A percentile compares a stretch with the other conserved stretches of the same genome.
phyloP scores from a whole-genome alignment of 768 basidiomycete species.

The Arthromyces matolae region DNA sequence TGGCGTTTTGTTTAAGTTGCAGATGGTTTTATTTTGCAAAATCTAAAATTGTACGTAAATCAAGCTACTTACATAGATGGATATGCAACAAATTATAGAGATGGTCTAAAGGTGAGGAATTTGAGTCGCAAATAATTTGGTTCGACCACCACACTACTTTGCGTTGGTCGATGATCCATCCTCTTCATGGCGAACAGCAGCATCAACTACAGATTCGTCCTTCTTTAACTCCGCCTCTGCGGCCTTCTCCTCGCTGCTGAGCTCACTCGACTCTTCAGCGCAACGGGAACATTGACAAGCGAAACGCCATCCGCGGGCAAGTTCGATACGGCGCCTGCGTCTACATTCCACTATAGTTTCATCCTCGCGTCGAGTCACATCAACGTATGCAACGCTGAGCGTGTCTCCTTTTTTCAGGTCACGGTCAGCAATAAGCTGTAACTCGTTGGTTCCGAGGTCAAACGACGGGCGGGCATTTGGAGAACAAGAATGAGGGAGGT shows the following conservation, averaged over 20 bases:
- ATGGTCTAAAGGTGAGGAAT: too few relatives aligned
- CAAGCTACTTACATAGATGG: too few relatives aligned
- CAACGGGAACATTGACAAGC: constrained; percentile 72
- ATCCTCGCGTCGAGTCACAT: constrained; percentile 51
- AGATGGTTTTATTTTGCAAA: constrained; percentile 4
- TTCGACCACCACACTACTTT: constrained; percentile 11
- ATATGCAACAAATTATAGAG: neutral
- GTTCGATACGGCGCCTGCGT: constrained; percentile 63
- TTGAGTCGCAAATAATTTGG: too few relatives aligned
- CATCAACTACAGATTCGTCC: constrained; percentile 52
- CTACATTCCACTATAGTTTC: constrained; percentile 56
- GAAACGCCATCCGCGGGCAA: constrained; percentile 81
- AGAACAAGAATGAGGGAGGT: constrained; percentile 72
- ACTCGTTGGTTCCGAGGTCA: constrained; percentile 59
- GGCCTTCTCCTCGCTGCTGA: constrained; percentile 30
- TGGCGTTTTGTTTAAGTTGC: too few relatives aligned
- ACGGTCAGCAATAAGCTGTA: constrained; percentile 63
- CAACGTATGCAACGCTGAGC: constrained; percentile 73
- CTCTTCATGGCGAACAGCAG: constrained; percentile 25
- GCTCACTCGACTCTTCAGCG: constrained; percentile 44
- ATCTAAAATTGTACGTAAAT: constrained; percentile 3
- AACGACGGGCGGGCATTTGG: constrained; percentile 69
- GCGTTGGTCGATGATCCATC: constrained; percentile 14
- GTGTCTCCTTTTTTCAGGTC: constrained; percentile 74
- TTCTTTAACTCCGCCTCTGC: constrained; percentile 29